A percentile compares a stretch with the other conserved stretches of the same genome.
phyloP scores from a whole-genome alignment of 108 stramenopile species.

The Nitzschia sp. region DNA sequence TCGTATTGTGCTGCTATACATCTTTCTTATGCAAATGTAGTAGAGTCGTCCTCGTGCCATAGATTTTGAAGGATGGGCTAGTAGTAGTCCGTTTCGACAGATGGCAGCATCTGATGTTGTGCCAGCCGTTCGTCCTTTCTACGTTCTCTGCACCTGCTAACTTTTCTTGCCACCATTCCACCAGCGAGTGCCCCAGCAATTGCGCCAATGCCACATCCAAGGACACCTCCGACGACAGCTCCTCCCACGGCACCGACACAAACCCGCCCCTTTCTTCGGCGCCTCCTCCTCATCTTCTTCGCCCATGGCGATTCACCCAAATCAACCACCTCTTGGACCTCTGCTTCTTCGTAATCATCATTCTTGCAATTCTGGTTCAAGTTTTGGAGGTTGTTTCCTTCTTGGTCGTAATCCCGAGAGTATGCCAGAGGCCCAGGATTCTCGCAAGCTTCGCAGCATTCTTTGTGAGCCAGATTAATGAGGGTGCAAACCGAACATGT shows the following conservation, averaged over 20 bases:
- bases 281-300: slow-evolving; percentile 20
- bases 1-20: no score
- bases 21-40: no score
- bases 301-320: slow-evolving; percentile 9
- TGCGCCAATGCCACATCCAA: slow-evolving; percentile 11
- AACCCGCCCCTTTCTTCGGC: slow-evolving; percentile 13
- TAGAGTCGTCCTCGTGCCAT: no score
- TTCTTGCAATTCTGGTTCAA: neutral
- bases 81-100: no score
- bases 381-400: no score
- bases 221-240: slow-evolving; percentile 2
- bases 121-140: slow-evolving; percentile 17
- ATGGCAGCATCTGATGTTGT: neutral
- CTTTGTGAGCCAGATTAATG: slow-evolving; percentile 4
- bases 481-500: slow-evolving; percentile 15
- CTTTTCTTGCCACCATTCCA: slow-evolving; percentile 2
- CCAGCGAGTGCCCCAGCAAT: slow-evolving; percentile 13
- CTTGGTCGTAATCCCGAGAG: neutral
- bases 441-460: slow-evolving; percentile 15
- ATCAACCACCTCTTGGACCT: slow-evolving; percentile 3
- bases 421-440: slow-evolving; percentile 3
- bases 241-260: slow-evolving; percentile 14
- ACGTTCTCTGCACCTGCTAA: slow-evolving; percentile 17
- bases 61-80: no score
- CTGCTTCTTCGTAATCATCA: neutral